Conservation (phyloP, 805 yeast genomes). For the Ogataea sp. region DNA sequence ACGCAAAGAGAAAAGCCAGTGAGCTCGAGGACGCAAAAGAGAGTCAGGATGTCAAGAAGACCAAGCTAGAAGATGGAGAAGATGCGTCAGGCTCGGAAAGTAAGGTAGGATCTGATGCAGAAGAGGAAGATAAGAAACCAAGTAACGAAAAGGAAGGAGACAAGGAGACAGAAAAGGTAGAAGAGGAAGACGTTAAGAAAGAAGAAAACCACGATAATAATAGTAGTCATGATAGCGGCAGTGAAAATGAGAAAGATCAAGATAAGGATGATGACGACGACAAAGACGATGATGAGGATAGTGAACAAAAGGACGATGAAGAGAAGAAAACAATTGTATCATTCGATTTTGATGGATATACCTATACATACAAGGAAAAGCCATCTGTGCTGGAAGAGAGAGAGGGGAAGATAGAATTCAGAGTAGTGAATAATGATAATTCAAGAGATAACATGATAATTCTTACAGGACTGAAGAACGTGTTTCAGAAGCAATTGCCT, state of each 20-base stretch:
- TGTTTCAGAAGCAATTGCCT: conserved; percentile 94
- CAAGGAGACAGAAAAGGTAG: too few species aligned
- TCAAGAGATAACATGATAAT: conserved; percentile 82
- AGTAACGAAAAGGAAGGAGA: conserved; percentile 13
- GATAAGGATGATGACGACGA: conserved; percentile 17
- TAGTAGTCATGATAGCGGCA: conserved; percentile 4
- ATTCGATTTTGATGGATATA: conserved; percentile 68
- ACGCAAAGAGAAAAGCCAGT: conserved; percentile 9
- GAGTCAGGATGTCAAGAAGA: conserved; percentile 8
- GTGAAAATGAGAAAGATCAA: conserved; percentile 6
- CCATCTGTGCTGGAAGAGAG: conserved; percentile 92
- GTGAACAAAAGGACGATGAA: conserved; percentile 27
- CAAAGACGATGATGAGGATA: conserved; percentile 17
- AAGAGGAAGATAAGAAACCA: conserved; percentile 23
- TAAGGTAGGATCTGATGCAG: conserved; percentile 9
- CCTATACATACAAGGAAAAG: conserved; percentile 80
- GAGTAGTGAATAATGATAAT: conserved; percentile 95
- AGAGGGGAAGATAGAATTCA: conserved; percentile 86
- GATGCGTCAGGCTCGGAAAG: conserved; percentile 19
- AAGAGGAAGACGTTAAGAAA: conserved; percentile 5
- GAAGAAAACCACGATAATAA: conserved; percentile 13
- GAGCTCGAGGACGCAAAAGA: conserved; percentile 6
- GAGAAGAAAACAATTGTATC: conserved; percentile 34
- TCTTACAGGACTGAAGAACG: conserved; percentile 89
- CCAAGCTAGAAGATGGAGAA: conserved; percentile 2